phyloP scores from a whole-genome alignment of 176 grass and related monocot species.

The Dactylis glomerata region DNA sequence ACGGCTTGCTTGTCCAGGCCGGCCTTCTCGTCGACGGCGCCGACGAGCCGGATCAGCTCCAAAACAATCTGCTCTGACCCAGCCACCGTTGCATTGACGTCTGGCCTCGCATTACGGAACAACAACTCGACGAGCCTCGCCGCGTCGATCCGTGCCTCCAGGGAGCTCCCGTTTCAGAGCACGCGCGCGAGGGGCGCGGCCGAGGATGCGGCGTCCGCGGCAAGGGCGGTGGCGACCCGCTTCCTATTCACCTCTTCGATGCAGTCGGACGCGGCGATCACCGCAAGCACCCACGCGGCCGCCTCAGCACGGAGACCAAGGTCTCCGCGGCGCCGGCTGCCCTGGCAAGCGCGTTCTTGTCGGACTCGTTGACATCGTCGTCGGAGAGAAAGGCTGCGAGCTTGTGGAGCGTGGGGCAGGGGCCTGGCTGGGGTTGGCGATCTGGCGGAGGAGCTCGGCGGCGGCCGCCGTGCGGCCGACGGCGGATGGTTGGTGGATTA shows the following conservation, averaged over 20 bases:
- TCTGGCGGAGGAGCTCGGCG: conserved; percentile 4
- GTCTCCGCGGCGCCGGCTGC: conserved; percentile 41
- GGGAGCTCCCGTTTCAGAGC: conserved; percentile 21
- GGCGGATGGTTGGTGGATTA: too few species aligned
- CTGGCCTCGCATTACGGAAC: conserved; percentile 22
- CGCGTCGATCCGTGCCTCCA: conserved; percentile 53
- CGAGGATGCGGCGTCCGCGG: conserved; percentile 23
- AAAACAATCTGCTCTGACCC: conserved; percentile 39
- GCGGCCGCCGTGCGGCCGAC: too few species aligned
- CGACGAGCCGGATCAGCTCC: conserved; percentile 60
- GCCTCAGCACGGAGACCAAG: conserved; percentile 46
- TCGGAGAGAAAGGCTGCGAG: conserved; percentile 61
- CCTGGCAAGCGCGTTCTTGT: conserved; percentile 59
- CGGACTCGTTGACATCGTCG: conserved; percentile 78
- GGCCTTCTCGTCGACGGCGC: conserved; percentile 48
- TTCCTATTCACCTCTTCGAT: conserved; percentile 60
- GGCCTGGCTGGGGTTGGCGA: not conserved
- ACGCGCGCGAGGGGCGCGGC: conserved; percentile 50
- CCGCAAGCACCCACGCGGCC: conserved; percentile 45
- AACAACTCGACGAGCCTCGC: conserved; percentile 47
- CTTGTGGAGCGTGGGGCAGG: conserved; percentile 26
- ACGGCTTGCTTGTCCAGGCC: conserved; percentile 34
- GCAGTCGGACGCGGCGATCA: conserved; percentile 38
- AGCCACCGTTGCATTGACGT: conserved; percentile 24
- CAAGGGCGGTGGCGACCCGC: conserved; percentile 32